These are phyloP conservation scores for Gossypium raimondii DNA, from an alignment of 345 rosid species.

Conservation along the genomic window DNA sequence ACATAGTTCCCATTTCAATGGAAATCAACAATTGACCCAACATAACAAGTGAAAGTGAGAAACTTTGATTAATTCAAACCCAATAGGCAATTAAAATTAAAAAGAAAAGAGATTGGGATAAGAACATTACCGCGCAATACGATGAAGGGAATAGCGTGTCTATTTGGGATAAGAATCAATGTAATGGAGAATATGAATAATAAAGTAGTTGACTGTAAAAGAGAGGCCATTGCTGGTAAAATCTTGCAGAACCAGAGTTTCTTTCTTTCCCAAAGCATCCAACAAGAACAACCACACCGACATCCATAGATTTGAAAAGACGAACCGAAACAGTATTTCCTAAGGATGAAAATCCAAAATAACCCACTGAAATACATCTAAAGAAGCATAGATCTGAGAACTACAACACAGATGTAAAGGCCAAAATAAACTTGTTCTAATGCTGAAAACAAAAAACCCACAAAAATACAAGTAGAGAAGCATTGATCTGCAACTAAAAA, in stretches of 20 bases:
- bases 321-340: too few relatives aligned
- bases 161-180: conserved; percentile 21
- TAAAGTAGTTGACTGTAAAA: not conserved
- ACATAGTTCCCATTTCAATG: not conserved
- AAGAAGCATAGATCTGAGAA: too few relatives aligned
- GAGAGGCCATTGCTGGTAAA: conserved; percentile 1
- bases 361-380: too few relatives aligned
- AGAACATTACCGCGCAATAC: conserved; percentile 59
- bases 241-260: not conserved
- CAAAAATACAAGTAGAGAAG: too few relatives aligned
- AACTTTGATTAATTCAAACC: not conserved
- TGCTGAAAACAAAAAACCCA: too few relatives aligned
- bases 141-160: conserved; percentile 59
- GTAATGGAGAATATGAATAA: not conserved
- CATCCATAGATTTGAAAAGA: too few relatives aligned
- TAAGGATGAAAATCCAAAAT: too few relatives aligned
- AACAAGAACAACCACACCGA: too few relatives aligned
- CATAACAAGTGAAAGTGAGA: not conserved
- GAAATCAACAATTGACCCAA: conserved; percentile 1
- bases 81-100: not conserved
- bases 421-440: too few relatives aligned
- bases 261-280: too few relatives aligned
- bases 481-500: too few relatives aligned
- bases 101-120: not conserved
- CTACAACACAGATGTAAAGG: too few relatives aligned